A percentile compares a stretch with the other conserved stretches of the same genome.
Conservation (phyloP, 73 alveolate genomes). For the Blepharisma stoltei region DNA sequence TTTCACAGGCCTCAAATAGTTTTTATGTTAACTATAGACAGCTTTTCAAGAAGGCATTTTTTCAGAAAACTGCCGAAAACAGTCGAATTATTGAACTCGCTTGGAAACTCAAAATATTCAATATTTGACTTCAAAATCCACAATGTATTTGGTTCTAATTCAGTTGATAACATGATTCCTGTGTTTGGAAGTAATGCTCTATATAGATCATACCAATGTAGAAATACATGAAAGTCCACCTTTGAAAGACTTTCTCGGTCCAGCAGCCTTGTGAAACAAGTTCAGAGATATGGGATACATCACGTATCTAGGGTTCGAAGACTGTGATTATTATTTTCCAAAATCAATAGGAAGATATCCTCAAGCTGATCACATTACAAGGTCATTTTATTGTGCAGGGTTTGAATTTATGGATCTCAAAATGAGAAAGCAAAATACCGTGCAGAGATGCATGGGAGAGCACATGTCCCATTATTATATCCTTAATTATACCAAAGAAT, state of each 20-base stretch:
- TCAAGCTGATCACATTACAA: neutral
- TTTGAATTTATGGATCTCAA: neutral
- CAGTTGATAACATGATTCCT: constrained; percentile 17
- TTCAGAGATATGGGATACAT: constrained; percentile 6
- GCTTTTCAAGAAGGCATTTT: constrained; percentile 17
- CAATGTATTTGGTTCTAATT: neutral
- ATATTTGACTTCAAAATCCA: constrained; percentile 15
- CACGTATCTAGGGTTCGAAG: constrained; percentile 15
- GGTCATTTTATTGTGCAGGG: constrained; percentile 11
- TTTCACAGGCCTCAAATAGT: constrained; percentile 6
- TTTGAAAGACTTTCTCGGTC: too few relatives aligned
- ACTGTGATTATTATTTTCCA: constrained; percentile 16
- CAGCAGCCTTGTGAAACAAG: neutral
- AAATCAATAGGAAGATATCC: constrained; percentile 9
- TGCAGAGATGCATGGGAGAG: constrained; percentile 6
- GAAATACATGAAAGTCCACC: too few relatives aligned
- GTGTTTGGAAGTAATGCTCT: neutral
- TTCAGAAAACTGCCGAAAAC: constrained; percentile 22
- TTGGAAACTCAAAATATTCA: neutral
- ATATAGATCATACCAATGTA: too few relatives aligned
- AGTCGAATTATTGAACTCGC: constrained; percentile 4
- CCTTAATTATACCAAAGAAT: neutral
- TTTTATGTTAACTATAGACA: constrained; percentile 19
- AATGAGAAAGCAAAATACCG: neutral
- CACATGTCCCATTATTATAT: constrained; percentile 19